phyloP scores from a whole-genome alignment of 306 rosid species.

The Dryas alaskensis region DNA sequence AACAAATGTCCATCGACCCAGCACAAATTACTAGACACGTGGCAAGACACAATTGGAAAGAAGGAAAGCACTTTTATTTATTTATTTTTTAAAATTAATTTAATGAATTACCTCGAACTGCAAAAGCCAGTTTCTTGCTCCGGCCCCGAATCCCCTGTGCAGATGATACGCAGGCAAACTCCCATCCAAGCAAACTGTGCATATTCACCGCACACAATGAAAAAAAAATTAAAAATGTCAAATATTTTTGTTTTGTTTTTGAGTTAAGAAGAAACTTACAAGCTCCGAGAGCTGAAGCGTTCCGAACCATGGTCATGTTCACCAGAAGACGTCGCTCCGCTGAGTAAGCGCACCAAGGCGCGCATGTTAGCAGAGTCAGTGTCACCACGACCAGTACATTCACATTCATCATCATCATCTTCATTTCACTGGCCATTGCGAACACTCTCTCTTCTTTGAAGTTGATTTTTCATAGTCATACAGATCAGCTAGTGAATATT shows the following conservation, averaged over 20 bases:
- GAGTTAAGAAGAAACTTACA: conserved; percentile 40
- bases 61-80: not conserved
- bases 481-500: not conserved
- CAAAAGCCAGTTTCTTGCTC: conserved; percentile 77
- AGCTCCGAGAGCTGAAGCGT: conserved; percentile 60
- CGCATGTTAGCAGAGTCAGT: conserved; percentile 27
- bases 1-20: not conserved
- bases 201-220: not conserved
- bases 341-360: conserved; percentile 34
- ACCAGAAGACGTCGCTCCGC: conserved; percentile 47
- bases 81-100: not conserved
- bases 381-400: conserved; percentile 29
- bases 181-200: conserved; percentile 87
- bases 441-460: not conserved
- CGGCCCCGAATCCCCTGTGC: conserved; percentile 79
- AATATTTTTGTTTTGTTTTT: not conserved
- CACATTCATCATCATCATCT: conserved; percentile 11
- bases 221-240: not conserved
- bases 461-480: not conserved
- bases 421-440: not conserved
- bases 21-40: not conserved
- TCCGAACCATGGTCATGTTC: conserved; percentile 62
- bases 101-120: conserved; percentile 67
- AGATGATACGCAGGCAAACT: conserved; percentile 92
- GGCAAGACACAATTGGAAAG: not conserved